Conservation (phyloP, 176 grass and related monocot species). For the Triticum urartu region DNA sequence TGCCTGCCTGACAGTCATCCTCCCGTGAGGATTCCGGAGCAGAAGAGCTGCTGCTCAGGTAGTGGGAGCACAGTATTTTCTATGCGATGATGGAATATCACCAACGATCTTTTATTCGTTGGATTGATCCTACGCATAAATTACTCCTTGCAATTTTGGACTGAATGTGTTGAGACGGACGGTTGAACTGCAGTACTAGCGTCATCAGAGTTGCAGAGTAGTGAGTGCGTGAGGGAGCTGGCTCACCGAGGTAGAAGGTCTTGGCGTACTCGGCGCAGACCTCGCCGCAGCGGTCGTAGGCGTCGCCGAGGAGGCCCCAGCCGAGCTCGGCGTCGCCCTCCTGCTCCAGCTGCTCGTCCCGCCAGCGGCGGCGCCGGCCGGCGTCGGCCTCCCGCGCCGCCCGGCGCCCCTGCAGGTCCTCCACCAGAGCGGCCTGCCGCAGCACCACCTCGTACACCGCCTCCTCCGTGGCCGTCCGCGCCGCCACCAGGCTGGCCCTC, state of each 20-base stretch:
- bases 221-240: no score
- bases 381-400: background rate
- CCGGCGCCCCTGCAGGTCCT: background rate
- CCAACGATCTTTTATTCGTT: background rate
- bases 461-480: constrained; percentile 39
- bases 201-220: background rate
- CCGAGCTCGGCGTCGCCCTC: constrained; percentile 12
- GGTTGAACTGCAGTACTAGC: background rate
- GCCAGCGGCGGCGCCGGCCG: background rate
- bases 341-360: background rate
- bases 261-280: constrained; percentile 99
- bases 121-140: background rate
- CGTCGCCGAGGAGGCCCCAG: constrained; percentile 63
- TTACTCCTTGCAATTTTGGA: background rate
- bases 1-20: no score
- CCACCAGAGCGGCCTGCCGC: constrained; percentile 51
- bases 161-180: background rate
- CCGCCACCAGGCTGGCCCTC: constrained; percentile 28
- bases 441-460: constrained; percentile 49
- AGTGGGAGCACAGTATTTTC: no score
- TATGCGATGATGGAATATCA: background rate
- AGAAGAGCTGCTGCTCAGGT: no score
- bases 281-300: constrained; percentile 83
- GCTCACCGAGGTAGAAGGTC: constrained; percentile 87
- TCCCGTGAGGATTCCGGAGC: no score